These are phyloP conservation scores for Fusarium cyanostomum DNA, from an alignment of 2,329 filamentous ascomycete genomes.

Conservation along the genomic window DNA sequence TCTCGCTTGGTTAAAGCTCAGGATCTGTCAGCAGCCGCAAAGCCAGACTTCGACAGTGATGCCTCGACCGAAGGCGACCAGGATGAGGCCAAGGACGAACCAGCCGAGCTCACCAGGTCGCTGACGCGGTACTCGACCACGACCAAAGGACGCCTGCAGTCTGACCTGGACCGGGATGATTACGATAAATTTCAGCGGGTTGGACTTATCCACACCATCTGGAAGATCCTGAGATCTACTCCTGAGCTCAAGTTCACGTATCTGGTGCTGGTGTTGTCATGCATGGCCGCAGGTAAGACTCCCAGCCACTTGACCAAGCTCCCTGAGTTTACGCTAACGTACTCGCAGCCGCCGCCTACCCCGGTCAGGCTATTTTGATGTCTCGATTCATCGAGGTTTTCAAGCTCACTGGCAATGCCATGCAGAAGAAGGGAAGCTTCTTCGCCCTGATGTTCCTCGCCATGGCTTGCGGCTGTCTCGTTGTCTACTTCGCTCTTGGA, in stretches of 20 bases:
- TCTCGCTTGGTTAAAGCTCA: conserved; percentile 56
- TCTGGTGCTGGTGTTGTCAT: not conserved
- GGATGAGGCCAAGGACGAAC: not conserved
- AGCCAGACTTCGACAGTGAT: not conserved
- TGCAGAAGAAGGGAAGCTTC: conserved; percentile 56
- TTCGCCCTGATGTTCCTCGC: conserved; percentile 64
- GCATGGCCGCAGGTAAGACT: conserved; percentile 16
- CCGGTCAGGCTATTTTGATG: conserved; percentile 54
- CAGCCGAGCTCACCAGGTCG: not conserved
- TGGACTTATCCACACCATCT: conserved; percentile 11
- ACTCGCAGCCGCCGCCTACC: conserved; percentile 33
- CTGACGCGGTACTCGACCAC: not conserved
- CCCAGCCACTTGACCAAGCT: conserved; percentile 15
- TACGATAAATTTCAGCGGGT: conserved; percentile 6
- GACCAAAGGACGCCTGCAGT: conserved; percentile 22
- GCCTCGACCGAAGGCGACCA: not conserved
- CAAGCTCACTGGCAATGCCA: conserved; percentile 34
- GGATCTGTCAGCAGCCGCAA: conserved; percentile 38
- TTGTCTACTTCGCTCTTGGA: conserved; percentile 54
- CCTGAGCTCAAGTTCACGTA: conserved; percentile 10
- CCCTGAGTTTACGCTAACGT: not conserved
- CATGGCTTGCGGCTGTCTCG: conserved; percentile 53
- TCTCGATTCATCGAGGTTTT: conserved; percentile 51
- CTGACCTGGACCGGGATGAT: conserved; percentile 54
- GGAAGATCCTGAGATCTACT: not conserved